A percentile compares a stretch with the other conserved stretches of the same genome.
Conservation (phyloP, 176 grass and related monocot genomes). For the Oryza meridionalis region DNA sequence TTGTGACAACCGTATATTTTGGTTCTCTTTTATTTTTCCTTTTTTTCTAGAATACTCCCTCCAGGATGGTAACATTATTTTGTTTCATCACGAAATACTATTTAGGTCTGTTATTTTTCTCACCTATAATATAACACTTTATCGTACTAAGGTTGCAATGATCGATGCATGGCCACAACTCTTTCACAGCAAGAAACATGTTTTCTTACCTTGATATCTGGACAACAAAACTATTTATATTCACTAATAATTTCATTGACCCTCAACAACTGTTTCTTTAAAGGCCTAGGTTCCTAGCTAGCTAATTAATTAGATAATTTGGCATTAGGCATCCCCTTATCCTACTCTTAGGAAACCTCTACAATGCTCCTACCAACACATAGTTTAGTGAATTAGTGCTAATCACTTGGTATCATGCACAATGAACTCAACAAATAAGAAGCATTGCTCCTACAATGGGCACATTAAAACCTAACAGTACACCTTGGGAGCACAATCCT, state of each 20-base stretch:
- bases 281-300: not conserved
- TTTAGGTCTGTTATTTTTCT: too few species aligned
- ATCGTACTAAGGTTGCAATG: not conserved
- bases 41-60: too few species aligned
- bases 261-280: not conserved
- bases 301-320: conserved; percentile 5
- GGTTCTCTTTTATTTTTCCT: too few species aligned
- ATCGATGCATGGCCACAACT: conserved; percentile 2
- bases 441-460: conserved; percentile 31
- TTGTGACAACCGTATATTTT: too few species aligned
- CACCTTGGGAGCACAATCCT: conserved; percentile 12
- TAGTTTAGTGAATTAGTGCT: not conserved
- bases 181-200: conserved; percentile 22
- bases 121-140: too few species aligned
- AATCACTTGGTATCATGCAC: conserved; percentile 27
- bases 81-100: too few species aligned
- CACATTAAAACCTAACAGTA: conserved; percentile 29
- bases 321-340: not conserved
- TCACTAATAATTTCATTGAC: not conserved
- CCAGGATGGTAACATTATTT: too few species aligned
- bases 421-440: conserved; percentile 1
- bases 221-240: not conserved
- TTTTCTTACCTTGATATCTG: not conserved
- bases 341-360: not conserved
- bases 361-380: not conserved